Evolutionary conservation across 306 rosid species (phyloP), one percentile per base, ranked within the genome.

Genomic region (Cyamopsis tetragonoloba): DNA sequence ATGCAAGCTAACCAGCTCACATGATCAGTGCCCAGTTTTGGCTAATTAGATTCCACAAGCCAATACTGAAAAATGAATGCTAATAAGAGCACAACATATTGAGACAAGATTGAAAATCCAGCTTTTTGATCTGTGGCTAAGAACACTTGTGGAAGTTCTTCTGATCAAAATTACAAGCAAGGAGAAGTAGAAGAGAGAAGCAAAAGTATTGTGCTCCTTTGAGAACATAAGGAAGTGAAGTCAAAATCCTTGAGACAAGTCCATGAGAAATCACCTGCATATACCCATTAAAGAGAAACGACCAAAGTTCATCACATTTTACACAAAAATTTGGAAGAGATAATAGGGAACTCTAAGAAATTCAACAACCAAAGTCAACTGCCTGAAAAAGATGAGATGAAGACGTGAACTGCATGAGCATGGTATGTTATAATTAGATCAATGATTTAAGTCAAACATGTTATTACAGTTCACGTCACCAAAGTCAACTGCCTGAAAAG

Each of bases 141-240:
- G n/a, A n/a, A 48, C 67, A 10, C 67, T 38, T 6, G 12, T 2
- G 11, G 53, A 12, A 53, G 1, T 60, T 26, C 42, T 77, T 50
- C 68, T 49, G 26, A 74, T 18, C 11, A 70, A 22, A 64, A 18
- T 17, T 43, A 75, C 9, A 1, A 82, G 30, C 12, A 68, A 48
- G 68, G 60, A 72, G 1, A 38, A 7, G 57, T 54, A 75, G 15
- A 71, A 78, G 18, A 60, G 51, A 31, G 28, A 63, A 19, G 65
- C 39, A 66, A 83, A 79, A 18, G 78, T 12, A 83, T 47, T n/a
- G 57, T 60, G 17, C 48, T 48, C 55, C 79, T 72, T 53, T 74
- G 79, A 1, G 61, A 34, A 77, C 82, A 80, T 48, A 71, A 24
- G 37, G 82, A 82, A 38, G 79, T 69, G 59, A 70, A 18, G 27